Percentiles rank a stretch among this genome's conserved stretches.
Conservation (phyloP, 2,329 filamentous ascomycete genomes). For the Cladosporium sp. region DNA sequence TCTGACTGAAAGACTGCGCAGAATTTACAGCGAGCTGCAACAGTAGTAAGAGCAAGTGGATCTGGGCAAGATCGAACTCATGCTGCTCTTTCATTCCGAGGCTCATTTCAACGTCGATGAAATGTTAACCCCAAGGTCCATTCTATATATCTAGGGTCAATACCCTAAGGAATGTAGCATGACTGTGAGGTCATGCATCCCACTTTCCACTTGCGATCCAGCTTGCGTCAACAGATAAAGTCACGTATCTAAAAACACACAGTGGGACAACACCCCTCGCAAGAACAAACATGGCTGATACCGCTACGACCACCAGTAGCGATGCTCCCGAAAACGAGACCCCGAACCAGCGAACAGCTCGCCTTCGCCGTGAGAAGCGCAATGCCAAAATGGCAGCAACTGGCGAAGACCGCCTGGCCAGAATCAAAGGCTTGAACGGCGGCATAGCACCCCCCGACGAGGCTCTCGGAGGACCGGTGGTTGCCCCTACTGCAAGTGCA, state of each 20-base stretch:
- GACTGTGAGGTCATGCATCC: slow-evolving; percentile 13
- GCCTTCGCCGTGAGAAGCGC: slow-evolving; percentile 74
- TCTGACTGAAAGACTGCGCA: not conserved
- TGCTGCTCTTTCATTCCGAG: not conserved
- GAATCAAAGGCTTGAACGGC: slow-evolving; percentile 70
- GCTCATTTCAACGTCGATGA: not conserved
- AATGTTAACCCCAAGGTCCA: not conserved
- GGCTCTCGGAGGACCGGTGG: slow-evolving; percentile 30
- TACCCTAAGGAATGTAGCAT: not conserved
- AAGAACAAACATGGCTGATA: slow-evolving; percentile 32
- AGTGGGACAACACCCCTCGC: not conserved
- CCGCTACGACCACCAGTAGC: slow-evolving; percentile 26
- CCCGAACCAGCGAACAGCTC: slow-evolving; percentile 59
- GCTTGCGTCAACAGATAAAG: not conserved
- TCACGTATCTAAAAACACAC: not conserved
- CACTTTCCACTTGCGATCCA: slow-evolving; percentile 10
- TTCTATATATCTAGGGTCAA: not conserved
- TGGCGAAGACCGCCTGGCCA: slow-evolving; percentile 68
- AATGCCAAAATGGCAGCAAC: slow-evolving; percentile 76
- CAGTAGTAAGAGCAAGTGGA: not conserved
- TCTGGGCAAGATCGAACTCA: not conserved
- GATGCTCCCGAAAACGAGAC: slow-evolving; percentile 38
- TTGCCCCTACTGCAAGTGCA: slow-evolving; percentile 31
- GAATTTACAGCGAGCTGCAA: not conserved
- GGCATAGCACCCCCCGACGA: slow-evolving; percentile 36